These are phyloP conservation scores for Tulasnella sp. DNA, from an alignment of 768 basidiomycete species.

Conservation along the genomic window DNA sequence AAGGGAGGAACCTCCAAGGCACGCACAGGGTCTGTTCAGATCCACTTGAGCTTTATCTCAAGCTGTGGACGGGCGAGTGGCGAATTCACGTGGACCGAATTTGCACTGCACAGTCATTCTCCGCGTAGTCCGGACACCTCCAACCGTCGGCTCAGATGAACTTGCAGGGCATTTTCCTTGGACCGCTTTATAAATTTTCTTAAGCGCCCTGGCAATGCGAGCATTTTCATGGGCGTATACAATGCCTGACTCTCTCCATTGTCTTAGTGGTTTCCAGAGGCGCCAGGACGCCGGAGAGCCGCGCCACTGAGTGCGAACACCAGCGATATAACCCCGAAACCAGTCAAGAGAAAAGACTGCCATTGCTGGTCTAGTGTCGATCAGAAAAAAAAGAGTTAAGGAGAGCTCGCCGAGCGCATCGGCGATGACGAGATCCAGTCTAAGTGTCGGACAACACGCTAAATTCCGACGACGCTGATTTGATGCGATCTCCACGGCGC, in stretches of 20 bases:
- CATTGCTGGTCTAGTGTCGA: background rate
- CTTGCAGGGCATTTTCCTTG: background rate
- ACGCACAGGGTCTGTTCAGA: background rate
- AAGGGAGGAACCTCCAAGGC: background rate
- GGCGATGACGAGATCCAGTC: background rate
- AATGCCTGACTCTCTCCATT: background rate
- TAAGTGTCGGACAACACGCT: background rate
- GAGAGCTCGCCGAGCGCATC: background rate
- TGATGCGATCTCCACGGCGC: background rate
- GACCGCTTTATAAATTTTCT: background rate
- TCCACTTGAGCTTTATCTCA: conserved; percentile 8
- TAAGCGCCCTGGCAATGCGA: background rate
- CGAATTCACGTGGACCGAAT: background rate
- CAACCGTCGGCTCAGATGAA: background rate
- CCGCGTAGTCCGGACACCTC: background rate
- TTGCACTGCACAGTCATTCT: background rate
- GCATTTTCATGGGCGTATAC: background rate
- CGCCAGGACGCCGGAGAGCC: no score
- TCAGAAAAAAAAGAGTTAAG: background rate
- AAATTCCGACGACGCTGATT: background rate
- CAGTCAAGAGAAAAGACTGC: background rate
- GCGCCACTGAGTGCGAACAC: background rate
- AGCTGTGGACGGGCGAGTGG: background rate
- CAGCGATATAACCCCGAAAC: background rate
- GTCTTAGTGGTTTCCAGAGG: background rate